Conservation (phyloP, 768 basidiomycete genomes). For the Artomyces pyxidatus region DNA sequence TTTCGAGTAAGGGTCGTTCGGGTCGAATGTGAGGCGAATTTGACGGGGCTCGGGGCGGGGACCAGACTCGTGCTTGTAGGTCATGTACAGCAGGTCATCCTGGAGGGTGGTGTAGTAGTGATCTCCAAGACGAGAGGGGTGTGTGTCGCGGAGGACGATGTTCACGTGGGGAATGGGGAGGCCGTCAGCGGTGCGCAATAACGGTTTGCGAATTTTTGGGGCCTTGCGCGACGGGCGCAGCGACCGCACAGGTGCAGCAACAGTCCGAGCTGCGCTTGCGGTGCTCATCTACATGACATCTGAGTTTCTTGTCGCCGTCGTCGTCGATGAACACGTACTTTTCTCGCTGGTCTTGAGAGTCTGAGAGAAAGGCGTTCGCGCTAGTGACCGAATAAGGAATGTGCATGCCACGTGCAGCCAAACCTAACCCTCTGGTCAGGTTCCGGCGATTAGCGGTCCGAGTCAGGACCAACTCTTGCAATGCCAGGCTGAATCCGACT, state of each 20-base stretch:
- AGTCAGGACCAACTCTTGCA: too few relatives aligned
- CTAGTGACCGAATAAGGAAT: too few relatives aligned
- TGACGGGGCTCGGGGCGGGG: slow-evolving; percentile 44
- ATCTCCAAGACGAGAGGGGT: slow-evolving; percentile 64
- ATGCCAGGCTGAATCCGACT: too few relatives aligned
- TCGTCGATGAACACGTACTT: too few relatives aligned
- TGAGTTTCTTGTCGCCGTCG: neutral
- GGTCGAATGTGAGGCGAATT: slow-evolving; percentile 66
- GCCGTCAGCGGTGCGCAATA: slow-evolving; percentile 43
- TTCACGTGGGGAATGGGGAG: slow-evolving; percentile 69
- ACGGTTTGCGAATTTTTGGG: slow-evolving; percentile 18
- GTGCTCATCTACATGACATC: neutral
- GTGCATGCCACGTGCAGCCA: too few relatives aligned
- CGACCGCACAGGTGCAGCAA: neutral
- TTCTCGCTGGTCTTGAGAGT: too few relatives aligned
- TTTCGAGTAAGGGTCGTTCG: slow-evolving; percentile 73
- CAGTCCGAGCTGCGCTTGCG: neutral
- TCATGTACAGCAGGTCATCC: slow-evolving; percentile 92
- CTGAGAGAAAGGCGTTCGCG: too few relatives aligned
- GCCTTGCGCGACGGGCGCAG: slow-evolving; percentile 4
- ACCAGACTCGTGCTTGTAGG: slow-evolving; percentile 70
- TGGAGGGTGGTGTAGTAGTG: slow-evolving; percentile 81
- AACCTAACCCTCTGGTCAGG: too few relatives aligned
- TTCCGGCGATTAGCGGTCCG: too few relatives aligned
- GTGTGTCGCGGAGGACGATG: slow-evolving; percentile 60